phyloP scores from a whole-genome alignment of 2,329 filamentous ascomycete genomes.

The Sporothrix euskadiensis region DNA sequence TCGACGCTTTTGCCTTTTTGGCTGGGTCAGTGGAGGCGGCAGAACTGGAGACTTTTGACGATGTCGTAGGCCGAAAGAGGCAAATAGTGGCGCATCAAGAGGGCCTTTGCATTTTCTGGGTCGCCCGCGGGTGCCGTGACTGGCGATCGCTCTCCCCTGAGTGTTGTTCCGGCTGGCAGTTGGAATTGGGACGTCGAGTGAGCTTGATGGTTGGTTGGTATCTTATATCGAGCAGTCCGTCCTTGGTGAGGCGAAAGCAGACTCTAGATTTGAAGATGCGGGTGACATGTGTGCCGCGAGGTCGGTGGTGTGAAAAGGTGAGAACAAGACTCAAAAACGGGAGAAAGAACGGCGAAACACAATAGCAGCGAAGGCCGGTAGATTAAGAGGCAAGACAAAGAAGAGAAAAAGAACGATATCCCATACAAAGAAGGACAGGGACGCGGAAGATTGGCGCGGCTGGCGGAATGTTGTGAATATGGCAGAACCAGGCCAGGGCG shows the following conservation, averaged over 20 bases:
- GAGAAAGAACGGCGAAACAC: not conserved
- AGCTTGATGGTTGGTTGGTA: not conserved
- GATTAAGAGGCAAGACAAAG: conserved; percentile 8
- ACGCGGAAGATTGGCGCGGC: conserved; percentile 13
- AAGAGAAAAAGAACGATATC: not conserved
- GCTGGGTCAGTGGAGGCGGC: conserved; percentile 10
- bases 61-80: conserved; percentile 20
- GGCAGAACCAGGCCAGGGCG: conserved; percentile 12
- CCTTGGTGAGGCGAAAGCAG: not conserved
- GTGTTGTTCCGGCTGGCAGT: not conserved
- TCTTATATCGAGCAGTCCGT: not conserved
- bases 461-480: conserved; percentile 20
- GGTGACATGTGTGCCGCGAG: not conserved
- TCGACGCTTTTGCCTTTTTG: not conserved
- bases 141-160: conserved; percentile 1
- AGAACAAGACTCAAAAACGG: not conserved
- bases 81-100: conserved; percentile 19
- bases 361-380: not conserved
- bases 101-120: conserved; percentile 19
- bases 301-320: not conserved
- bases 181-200: not conserved
- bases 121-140: conserved; percentile 5
- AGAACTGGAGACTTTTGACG: not conserved
- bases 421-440: not conserved
- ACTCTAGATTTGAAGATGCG: not conserved